These are phyloP conservation scores for Glycine soja DNA, from an alignment of 306 rosid species.

Conservation along the genomic window DNA sequence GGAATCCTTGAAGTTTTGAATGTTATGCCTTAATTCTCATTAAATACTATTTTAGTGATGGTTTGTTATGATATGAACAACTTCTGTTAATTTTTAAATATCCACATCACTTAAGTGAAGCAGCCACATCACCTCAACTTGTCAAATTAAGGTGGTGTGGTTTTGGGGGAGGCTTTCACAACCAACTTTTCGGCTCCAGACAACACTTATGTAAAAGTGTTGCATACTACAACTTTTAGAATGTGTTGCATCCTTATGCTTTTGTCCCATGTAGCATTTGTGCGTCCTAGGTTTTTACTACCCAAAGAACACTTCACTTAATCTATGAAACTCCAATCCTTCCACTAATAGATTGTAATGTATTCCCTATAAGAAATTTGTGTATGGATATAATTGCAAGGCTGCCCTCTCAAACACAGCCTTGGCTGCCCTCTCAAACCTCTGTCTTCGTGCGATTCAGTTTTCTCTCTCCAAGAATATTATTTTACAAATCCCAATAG, in stretches of 20 bases:
- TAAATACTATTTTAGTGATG: neutral
- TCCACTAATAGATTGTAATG: neutral
- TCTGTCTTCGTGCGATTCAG: too few relatives aligned
- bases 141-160: constrained; percentile 8
- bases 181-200: neutral
- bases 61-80: neutral
- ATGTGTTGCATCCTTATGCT: neutral
- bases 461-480: too few relatives aligned
- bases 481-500: too few relatives aligned
- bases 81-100: neutral
- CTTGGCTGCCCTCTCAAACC: too few relatives aligned
- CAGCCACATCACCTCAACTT: neutral
- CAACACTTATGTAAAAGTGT: neutral
- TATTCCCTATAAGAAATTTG: neutral
- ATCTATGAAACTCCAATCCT: constrained; percentile 18
- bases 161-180: neutral
- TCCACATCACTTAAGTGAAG: constrained; percentile 1
- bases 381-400: constrained; percentile 2
- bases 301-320: neutral
- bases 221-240: constrained; percentile 14
- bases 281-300: neutral
- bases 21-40: neutral
- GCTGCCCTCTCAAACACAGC: constrained; percentile 22
- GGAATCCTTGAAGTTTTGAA: too few relatives aligned
- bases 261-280: neutral